Percentiles rank a stretch among this genome's conserved stretches.
phyloP scores from a whole-genome alignment of 345 rosid species.

The Isatis tinctoria region DNA sequence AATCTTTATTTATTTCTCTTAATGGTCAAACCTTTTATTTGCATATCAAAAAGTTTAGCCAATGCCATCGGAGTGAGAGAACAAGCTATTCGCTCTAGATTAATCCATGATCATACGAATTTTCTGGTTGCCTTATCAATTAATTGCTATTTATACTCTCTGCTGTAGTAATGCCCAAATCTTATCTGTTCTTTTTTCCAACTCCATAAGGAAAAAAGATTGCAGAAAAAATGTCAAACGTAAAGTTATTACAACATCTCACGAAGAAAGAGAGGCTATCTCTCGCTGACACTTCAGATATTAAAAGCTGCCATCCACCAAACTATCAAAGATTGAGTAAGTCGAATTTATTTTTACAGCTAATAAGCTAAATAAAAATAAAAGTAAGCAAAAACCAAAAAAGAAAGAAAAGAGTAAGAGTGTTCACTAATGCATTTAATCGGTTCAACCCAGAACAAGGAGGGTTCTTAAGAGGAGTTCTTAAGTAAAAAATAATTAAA shows the following conservation, averaged over 20 bases:
- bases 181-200: background rate
- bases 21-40: conserved; percentile 13
- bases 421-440: conserved; percentile 1
- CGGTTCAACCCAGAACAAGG: no score
- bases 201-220: background rate
- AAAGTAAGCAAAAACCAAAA: conserved; percentile 5
- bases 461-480: no score
- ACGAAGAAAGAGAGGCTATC: background rate
- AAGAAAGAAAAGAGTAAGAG: conserved; percentile 7
- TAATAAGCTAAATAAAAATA: background rate
- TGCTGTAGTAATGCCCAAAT: background rate
- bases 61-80: background rate
- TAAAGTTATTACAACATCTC: background rate
- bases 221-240: background rate
- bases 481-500: no score
- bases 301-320: conserved; percentile 10
- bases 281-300: background rate
- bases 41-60: background rate
- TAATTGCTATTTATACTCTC: background rate
- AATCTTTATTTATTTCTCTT: background rate
- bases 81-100: background rate
- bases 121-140: background rate
- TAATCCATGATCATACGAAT: background rate
- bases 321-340: background rate
- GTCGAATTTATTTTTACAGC: conserved; percentile 5